Evolutionary conservation across 2,329 filamentous ascomycete genomes (phyloP).

Genomic region (Aspergillaceae sp.): DNA sequence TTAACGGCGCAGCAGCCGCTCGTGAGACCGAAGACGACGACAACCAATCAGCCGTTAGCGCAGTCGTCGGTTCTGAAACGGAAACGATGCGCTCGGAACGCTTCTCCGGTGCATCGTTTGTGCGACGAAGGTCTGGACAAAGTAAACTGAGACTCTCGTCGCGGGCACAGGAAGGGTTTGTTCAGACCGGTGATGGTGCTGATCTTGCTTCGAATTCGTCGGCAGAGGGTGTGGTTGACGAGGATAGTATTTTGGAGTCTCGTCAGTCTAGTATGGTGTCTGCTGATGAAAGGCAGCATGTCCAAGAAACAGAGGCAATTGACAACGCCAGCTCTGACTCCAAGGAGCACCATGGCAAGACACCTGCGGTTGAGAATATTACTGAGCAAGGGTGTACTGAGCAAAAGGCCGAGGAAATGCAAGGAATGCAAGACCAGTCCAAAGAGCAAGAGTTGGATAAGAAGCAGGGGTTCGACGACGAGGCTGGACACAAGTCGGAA

Average conservation of each 20-base stretch:
- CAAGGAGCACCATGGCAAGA: neutral
- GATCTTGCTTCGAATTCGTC: constrained; percentile 15
- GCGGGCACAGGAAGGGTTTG: constrained; percentile 32
- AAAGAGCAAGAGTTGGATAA: too few relatives aligned
- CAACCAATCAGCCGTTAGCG: constrained; percentile 60
- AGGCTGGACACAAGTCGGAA: neutral
- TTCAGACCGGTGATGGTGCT: constrained; percentile 9
- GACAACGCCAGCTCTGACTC: neutral
- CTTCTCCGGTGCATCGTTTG: constrained; percentile 20
- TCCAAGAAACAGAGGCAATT: neutral
- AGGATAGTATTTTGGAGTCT: constrained; percentile 12
- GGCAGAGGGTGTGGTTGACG: constrained; percentile 18
- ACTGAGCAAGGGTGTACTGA: too few relatives aligned
- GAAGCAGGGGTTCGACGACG: too few relatives aligned
- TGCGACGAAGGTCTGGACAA: constrained; percentile 18
- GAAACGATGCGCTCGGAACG: constrained; percentile 22
- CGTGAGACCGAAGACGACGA: constrained; percentile 34
- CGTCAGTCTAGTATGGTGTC: constrained; percentile 9
- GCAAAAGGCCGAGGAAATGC: too few relatives aligned
- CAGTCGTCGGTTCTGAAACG: constrained; percentile 36
- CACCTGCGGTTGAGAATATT: too few relatives aligned
- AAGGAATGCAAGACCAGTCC: too few relatives aligned
- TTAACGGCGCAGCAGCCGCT: constrained; percentile 10
- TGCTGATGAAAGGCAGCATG: neutral
- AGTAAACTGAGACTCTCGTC: constrained; percentile 10